Conservation (phyloP, 2,329 filamentous ascomycete genomes). For the Dactylellina haptotyla region DNA sequence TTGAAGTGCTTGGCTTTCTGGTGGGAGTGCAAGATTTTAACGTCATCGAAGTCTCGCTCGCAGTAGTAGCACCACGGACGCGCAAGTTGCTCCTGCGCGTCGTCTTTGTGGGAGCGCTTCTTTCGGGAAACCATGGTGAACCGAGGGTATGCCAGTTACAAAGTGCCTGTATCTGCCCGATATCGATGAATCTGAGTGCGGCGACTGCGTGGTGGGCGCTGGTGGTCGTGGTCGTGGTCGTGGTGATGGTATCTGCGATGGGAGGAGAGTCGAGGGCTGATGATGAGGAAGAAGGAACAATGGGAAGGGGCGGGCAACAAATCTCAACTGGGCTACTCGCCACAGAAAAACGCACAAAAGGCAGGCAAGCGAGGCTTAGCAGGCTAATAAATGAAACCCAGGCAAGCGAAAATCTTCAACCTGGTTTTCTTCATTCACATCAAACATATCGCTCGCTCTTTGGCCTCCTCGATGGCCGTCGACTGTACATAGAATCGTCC, state of each 20-base stretch:
- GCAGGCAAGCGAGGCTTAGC: conserved; percentile 30
- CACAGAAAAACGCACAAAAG: too few relatives aligned
- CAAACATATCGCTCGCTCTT: not conserved
- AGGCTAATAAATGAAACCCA: conserved; percentile 6
- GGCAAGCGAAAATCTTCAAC: conserved; percentile 8
- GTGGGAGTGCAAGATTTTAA: conserved; percentile 95
- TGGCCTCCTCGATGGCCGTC: not conserved
- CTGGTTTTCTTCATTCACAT: not conserved
- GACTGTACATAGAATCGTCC: conserved; percentile 1
- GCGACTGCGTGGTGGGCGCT: not conserved
- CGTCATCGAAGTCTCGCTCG: conserved; percentile 97
- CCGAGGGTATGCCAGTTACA: too few relatives aligned
- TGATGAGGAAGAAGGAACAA: not conserved
- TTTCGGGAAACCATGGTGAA: conserved; percentile 75
- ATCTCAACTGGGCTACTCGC: conserved; percentile 4
- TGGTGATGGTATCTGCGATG: not conserved
- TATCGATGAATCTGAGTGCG: not conserved
- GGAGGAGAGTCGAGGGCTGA: not conserved
- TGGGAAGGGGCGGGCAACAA: conserved; percentile 33
- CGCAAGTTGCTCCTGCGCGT: conserved; percentile 85
- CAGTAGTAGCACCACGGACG: conserved; percentile 99
- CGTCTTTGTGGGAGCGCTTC: conserved; percentile 86
- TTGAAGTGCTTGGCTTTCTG: conserved; percentile 99
- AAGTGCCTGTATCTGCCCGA: too few relatives aligned
- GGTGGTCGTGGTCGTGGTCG: not conserved